phyloP scores from a whole-genome alignment of 2,329 filamentous ascomycete genomes.

The Penicillium capsulatum region DNA sequence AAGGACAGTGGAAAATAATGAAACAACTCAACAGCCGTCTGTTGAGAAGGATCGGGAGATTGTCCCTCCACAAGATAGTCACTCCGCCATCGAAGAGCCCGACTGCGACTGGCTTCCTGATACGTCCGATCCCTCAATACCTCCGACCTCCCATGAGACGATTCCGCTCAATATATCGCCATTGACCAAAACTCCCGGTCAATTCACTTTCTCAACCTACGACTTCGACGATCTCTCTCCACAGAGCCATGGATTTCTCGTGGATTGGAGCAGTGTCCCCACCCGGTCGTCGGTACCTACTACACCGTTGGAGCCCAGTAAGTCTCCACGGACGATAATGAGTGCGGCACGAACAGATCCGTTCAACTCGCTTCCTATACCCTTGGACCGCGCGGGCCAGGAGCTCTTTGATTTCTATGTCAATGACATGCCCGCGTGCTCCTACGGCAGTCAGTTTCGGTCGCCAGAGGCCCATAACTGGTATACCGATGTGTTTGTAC shows the following conservation, averaged over 20 bases:
- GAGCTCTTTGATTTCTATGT: constrained; percentile 40
- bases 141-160: too few species aligned
- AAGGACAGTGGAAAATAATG: constrained; percentile 2
- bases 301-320: constrained; percentile 15
- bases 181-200: too few species aligned
- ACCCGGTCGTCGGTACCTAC: constrained; percentile 14
- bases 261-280: constrained; percentile 11
- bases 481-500: constrained; percentile 39
- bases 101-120: too few species aligned
- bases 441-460: constrained; percentile 36
- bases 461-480: constrained; percentile 36
- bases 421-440: constrained; percentile 39
- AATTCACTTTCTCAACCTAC: too few species aligned
- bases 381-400: constrained; percentile 30
- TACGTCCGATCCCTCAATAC: too few species aligned
- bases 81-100: too few species aligned
- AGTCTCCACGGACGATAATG: constrained; percentile 31
- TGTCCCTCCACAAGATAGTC: too few species aligned
- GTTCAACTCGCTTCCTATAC: constrained; percentile 36
- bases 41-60: too few species aligned
- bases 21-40: too few species aligned
- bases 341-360: constrained; percentile 39
- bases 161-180: too few species aligned
- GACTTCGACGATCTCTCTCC: constrained; percentile 1
- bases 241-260: constrained; percentile 9